Percentiles rank a stretch among this genome's conserved stretches.
Evolutionary conservation across 495 filamentous ascomycete species (phyloP).

Genomic region (Oidiodendron maius): DNA sequence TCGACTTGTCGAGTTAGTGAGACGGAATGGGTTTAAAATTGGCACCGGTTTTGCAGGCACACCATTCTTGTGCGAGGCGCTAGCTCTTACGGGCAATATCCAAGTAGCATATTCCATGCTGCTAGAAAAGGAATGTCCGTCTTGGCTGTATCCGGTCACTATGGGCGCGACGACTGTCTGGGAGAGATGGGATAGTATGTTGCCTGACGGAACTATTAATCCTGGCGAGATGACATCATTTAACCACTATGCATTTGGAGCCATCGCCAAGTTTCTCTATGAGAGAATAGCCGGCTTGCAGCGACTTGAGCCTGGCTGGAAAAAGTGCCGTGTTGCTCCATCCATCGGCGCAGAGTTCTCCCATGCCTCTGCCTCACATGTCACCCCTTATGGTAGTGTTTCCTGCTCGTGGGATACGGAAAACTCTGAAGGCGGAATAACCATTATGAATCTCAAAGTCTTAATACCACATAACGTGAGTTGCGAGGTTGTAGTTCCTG

Average conservation of each 20-base stretch:
- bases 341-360: no score
- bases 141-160: constrained; percentile 46
- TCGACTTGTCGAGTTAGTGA: constrained; percentile 33
- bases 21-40: constrained; percentile 34
- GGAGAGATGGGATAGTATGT: constrained; percentile 52
- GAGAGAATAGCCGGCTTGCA: constrained; percentile 6
- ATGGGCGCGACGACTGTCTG: constrained; percentile 46
- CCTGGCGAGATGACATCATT: constrained; percentile 51
- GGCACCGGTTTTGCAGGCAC: constrained; percentile 51
- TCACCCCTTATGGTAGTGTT: no score
- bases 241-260: constrained; percentile 45
- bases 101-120: constrained; percentile 25
- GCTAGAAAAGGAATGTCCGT: constrained; percentile 29
- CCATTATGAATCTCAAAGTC: no score
- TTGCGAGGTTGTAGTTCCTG: no score
- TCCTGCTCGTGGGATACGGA: no score
- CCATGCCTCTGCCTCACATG: no score
- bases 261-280: constrained; percentile 27
- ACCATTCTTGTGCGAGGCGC: constrained; percentile 37
- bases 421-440: no score
- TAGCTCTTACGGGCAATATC: constrained; percentile 31
- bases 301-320: constrained; percentile 10
- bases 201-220: constrained; percentile 43
- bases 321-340: no score
- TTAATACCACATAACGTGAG: no score